Evolutionary conservation across 2,329 filamentous ascomycete species (phyloP), one percentile per base, ranked within the genome.

Genomic region (Myriosclerotinia duriaeana): DNA sequence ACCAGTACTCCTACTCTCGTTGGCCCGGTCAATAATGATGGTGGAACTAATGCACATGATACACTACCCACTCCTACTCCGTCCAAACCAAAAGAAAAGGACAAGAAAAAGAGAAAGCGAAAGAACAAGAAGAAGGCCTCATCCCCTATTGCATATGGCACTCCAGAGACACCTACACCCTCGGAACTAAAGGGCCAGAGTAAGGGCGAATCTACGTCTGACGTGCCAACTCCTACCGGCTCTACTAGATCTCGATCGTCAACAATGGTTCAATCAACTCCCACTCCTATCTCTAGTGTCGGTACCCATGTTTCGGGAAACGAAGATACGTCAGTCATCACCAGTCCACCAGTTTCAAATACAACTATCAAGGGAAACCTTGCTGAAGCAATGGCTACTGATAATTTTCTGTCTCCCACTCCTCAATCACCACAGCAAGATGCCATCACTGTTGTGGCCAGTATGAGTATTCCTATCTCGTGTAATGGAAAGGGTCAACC

Each of bases 251-350:
- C 11, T n/a, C 26, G 30, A 2, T 17, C 26, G 5, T 46, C 15
- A 2, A n/a, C 17, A 4, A 1, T 30, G 2, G 12, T 48, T 9
- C 42, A 1, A 2, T n/a, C 42, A 4, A 17, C 9, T 22, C 26
- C 17, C 3, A 36, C 36, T n/a, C 15, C 40, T 0, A 36, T 59
- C 9, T 6, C 17, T 15, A 17, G 7, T 34, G 3, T 7, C 46
- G 55, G 1, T 34, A 1, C 2, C 1, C 1, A 12, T 3, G 3
- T 11, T n/a, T 1, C 4, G 15, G 0, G 6, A 2, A 4, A 34
- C 9, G 15, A 6, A 20, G 7, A 34, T 6, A 5, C 26, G 7
- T 11, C 26, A 5, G n/a, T 1, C 22, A 36, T 14, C 2, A n/a
- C 20, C 1, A 15, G 11, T 34, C 15, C 26, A 0, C 11, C 42